These are phyloP conservation scores for Lactarius deliciosus DNA, from an alignment of 768 basidiomycete species.

Conservation along the genomic window DNA sequence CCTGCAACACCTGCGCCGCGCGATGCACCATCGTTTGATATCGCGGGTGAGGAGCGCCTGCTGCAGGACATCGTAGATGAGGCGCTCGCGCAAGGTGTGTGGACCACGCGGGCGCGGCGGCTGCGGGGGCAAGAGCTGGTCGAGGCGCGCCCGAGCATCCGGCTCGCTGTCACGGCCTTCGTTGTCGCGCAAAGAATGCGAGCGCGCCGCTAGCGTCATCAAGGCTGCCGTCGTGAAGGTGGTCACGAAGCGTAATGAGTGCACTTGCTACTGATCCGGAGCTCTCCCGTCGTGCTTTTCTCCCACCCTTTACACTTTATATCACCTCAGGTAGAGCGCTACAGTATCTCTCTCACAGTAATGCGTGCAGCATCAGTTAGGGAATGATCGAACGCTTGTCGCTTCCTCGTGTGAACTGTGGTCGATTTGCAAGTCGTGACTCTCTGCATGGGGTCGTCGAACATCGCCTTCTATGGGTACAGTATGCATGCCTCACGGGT, in stretches of 20 bases:
- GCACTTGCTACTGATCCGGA: no score
- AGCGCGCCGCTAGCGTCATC: constrained; percentile 78
- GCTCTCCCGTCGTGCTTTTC: no score
- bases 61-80: constrained; percentile 95
- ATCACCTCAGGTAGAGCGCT: no score
- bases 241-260: no score
- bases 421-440: no score
- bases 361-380: constrained; percentile 38
- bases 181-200: constrained; percentile 84
- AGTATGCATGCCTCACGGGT: no score
- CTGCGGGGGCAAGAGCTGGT: constrained; percentile 79
- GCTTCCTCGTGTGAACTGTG: no score
- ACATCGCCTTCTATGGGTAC: no score
- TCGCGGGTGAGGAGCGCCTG: constrained; percentile 69
- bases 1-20: constrained; percentile 47
- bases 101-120: constrained; percentile 82
- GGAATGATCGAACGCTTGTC: constrained; percentile 38
- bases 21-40: constrained; percentile 50
- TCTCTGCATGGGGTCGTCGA: no score
- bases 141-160: constrained; percentile 80
- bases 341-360: no score
- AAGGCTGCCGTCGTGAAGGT: constrained; percentile 47
- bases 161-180: constrained; percentile 79
- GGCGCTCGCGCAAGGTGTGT: constrained; percentile 72
- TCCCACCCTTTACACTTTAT: no score